These are phyloP conservation scores for Testicularia cyperi DNA, from an alignment of 1,284 basidiomycete species.

Conservation along the genomic window DNA sequence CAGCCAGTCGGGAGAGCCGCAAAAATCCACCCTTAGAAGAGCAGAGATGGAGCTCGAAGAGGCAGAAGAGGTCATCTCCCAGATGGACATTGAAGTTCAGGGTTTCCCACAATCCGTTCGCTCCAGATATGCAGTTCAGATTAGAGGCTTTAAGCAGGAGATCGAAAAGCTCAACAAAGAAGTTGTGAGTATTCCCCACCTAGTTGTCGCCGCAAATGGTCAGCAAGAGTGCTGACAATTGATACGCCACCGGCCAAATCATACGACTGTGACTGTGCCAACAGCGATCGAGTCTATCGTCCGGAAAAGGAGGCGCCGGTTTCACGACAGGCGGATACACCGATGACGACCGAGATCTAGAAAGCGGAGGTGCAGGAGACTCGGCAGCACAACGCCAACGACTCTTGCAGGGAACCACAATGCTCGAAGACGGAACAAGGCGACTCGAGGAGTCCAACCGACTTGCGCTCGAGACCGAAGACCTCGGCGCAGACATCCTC, in stretches of 20 bases:
- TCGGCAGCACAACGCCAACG: slow-evolving; percentile 61
- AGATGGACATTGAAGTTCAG: slow-evolving; percentile 99
- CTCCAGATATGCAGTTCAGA: slow-evolving; percentile 41
- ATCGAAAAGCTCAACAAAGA: slow-evolving; percentile 45
- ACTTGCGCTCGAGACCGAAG: slow-evolving; percentile 92
- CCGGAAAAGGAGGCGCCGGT: slow-evolving; percentile 6
- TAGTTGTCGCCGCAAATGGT: too few relatives aligned
- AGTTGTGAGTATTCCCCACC: slow-evolving; percentile 8
- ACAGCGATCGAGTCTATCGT: slow-evolving; percentile 7
- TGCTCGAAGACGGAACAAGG: slow-evolving; percentile 63
- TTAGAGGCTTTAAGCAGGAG: slow-evolving; percentile 42
- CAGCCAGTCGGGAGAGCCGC: slow-evolving; percentile 67
- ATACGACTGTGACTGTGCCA: background rate
- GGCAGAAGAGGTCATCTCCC: slow-evolving; percentile 89
- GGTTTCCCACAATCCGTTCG: slow-evolving; percentile 74
- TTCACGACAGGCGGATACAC: slow-evolving; percentile 21
- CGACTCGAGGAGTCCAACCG: slow-evolving; percentile 86
- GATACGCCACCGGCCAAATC: too few relatives aligned
- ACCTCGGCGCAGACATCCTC: slow-evolving; percentile 89
- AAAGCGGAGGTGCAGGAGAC: slow-evolving; percentile 29
- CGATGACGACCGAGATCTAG: slow-evolving; percentile 38
- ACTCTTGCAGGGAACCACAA: slow-evolving; percentile 60
- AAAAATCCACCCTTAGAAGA: slow-evolving; percentile 77
- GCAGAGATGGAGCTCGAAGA: slow-evolving; percentile 96
- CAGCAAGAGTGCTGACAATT: too few relatives aligned